Percentiles rank a stretch among this genome's conserved stretches.
phyloP scores from a whole-genome alignment of 352 stramenopile species.

The Globisporangium heterothallicum region DNA sequence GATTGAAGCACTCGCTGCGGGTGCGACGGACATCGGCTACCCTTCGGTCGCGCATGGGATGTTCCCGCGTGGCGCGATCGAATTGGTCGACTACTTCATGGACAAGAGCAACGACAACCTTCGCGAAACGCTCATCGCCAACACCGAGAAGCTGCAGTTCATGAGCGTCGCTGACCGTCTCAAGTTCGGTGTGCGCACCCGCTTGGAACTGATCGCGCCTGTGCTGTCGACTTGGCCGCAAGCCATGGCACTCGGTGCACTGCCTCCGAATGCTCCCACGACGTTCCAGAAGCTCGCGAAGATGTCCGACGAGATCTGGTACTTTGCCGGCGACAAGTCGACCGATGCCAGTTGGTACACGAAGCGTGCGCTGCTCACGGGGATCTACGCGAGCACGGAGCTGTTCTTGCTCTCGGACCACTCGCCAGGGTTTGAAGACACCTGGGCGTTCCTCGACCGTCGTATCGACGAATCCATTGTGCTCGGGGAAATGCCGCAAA shows the following conservation, averaged over 20 bases:
- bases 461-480: conserved; percentile 78
- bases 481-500: conserved; percentile 73
- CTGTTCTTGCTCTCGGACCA: conserved; percentile 82
- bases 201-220: conserved; percentile 59
- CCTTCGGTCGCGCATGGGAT: conserved; percentile 81
- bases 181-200: conserved; percentile 71
- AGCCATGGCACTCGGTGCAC: conserved; percentile 72
- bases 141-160: conserved; percentile 52
- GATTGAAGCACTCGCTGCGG: conserved; percentile 64
- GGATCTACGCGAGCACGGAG: conserved; percentile 78
- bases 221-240: conserved; percentile 63
- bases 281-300: conserved; percentile 68
- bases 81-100: conserved; percentile 86
- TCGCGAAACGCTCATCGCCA: conserved; percentile 46
- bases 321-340: conserved; percentile 82
- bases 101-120: conserved; percentile 59
- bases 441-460: conserved; percentile 79
- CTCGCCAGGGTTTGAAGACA: conserved; percentile 68
- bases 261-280: conserved; percentile 66
- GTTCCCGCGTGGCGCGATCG: conserved; percentile 68
- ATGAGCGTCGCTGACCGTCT: conserved; percentile 77
- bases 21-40: conserved; percentile 58
- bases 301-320: conserved; percentile 84
- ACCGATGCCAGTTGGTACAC: conserved; percentile 83
- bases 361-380: conserved; percentile 74